phyloP scores from a whole-genome alignment of 2,329 filamentous ascomycete genomes.

The Fusarium drepaniforme region DNA sequence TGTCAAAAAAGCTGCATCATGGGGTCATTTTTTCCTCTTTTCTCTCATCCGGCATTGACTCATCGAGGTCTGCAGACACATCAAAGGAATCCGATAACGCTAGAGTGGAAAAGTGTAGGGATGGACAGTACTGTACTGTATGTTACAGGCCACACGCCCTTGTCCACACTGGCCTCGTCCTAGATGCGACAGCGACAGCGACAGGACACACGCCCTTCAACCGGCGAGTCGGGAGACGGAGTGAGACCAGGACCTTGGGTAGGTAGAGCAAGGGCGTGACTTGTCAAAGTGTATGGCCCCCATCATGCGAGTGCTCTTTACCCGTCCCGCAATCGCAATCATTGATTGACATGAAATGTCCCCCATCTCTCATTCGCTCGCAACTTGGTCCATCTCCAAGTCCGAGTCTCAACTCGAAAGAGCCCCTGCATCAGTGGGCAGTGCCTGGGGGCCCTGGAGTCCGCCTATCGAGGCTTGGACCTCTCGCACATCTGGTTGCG shows the following conservation, averaged over 20 bases:
- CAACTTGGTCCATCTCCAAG: conserved; percentile 1
- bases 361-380: conserved; percentile 16
- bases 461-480: conserved; percentile 41
- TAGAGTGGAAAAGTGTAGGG: conserved; percentile 1
- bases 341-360: not conserved
- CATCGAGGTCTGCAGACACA: conserved; percentile 33
- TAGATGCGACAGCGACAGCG: conserved; percentile 11
- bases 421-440: conserved; percentile 29
- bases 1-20: conserved; percentile 31
- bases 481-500: not conserved
- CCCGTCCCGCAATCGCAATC: conserved; percentile 21
- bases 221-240: conserved; percentile 8
- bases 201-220: not conserved
- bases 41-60: conserved; percentile 41
- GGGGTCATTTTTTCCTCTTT: conserved; percentile 20
- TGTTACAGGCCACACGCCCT: conserved; percentile 7
- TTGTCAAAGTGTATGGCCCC: conserved; percentile 11
- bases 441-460: conserved; percentile 18
- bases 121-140: too few relatives aligned
- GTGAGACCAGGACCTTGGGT: not conserved
- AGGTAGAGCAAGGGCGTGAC: conserved; percentile 2
- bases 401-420: not conserved
- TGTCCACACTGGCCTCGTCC: conserved; percentile 15
- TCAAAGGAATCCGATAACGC: not conserved
- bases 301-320: conserved; percentile 32